phyloP scores from a whole-genome alignment of 352 stramenopile genomes.

The Globisporangium cederbergense region DNA sequence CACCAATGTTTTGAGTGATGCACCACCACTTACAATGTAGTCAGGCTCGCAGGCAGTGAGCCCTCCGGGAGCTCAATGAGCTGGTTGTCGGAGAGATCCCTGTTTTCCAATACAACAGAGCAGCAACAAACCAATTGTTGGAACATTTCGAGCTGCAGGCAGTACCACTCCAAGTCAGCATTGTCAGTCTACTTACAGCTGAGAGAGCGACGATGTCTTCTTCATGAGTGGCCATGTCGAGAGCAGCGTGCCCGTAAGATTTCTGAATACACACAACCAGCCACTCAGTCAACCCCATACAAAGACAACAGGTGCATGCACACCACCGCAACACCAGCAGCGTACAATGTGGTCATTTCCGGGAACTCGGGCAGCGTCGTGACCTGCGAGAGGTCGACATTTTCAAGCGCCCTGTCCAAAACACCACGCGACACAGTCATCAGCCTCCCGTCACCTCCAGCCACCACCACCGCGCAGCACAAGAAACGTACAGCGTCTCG shows the following conservation, averaged over 20 bases:
- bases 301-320: neutral
- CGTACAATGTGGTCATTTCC: conserved; percentile 1
- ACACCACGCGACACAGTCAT: neutral
- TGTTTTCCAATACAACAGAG: neutral
- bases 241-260: conserved; percentile 11
- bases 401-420: conserved; percentile 8
- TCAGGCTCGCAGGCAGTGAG: conserved; percentile 11
- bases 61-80: conserved; percentile 3
- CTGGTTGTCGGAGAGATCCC: conserved; percentile 14
- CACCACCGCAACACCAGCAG: neutral
- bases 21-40: conserved; percentile 2
- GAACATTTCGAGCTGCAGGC: neutral
- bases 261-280: conserved; percentile 6
- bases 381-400: conserved; percentile 18
- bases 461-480: neutral
- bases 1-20: too few species aligned
- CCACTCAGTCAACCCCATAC: neutral
- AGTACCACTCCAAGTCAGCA: neutral
- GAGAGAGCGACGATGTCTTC: conserved; percentile 10
- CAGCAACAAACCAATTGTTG: neutral
- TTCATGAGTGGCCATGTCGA: conserved; percentile 13
- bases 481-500: conserved; percentile 16
- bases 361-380: conserved; percentile 11
- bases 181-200: conserved; percentile 7
- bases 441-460: neutral